phyloP scores from a whole-genome alignment of 164 flowering plant species.

The Chimonanthus praecox region DNA sequence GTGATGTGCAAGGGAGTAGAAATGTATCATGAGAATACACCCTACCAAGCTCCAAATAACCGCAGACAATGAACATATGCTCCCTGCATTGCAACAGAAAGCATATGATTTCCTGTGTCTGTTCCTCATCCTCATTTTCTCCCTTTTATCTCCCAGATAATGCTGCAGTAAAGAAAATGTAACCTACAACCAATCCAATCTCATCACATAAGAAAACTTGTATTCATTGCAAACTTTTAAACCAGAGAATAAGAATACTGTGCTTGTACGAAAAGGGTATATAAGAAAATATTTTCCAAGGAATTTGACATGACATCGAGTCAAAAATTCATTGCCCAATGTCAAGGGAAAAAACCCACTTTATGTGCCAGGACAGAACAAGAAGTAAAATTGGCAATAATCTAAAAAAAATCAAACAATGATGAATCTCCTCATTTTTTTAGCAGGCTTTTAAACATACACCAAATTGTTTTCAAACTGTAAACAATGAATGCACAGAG shows the following conservation, averaged over 20 bases:
- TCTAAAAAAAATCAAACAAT: no score
- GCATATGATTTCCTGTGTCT: conserved; percentile 73
- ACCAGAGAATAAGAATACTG: not conserved
- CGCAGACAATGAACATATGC: conserved; percentile 51
- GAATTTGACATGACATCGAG: not conserved
- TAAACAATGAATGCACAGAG: not conserved
- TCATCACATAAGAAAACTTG: conserved; percentile 3
- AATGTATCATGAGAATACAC: conserved; percentile 53
- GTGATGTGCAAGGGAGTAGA: conserved; percentile 40
- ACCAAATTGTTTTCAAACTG: not conserved
- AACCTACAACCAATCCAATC: conserved; percentile 22
- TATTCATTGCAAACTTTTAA: no score
- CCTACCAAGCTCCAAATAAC: conserved; percentile 65
- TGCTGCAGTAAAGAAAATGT: conserved; percentile 38
- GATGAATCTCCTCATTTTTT: no score
- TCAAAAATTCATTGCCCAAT: not conserved
- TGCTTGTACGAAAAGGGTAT: not conserved
- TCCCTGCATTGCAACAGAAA: conserved; percentile 83
- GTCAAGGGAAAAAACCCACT: not conserved
- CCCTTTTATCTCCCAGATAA: conserved; percentile 56
- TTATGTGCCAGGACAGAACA: not conserved
- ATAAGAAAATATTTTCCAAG: not conserved
- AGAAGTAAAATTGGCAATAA: not conserved
- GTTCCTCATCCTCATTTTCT: conserved; percentile 76
- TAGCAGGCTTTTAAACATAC: not conserved